These are phyloP conservation scores for Starmerella geochares DNA, from an alignment of 805 yeast species.

Conservation along the genomic window DNA sequence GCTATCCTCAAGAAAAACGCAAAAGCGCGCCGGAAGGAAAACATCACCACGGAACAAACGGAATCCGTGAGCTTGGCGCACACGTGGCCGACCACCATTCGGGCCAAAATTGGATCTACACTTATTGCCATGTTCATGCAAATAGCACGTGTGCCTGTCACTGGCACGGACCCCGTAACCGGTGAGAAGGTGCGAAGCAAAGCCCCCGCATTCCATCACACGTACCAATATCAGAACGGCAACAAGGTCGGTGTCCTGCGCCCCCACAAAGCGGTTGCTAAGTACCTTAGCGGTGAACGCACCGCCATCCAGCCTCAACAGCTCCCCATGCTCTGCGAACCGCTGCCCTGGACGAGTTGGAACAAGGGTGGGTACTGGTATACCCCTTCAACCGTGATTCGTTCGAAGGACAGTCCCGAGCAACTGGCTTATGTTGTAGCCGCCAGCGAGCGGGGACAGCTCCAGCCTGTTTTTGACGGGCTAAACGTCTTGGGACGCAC, in stretches of 20 bases:
- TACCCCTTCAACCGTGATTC: slow-evolving; percentile 51
- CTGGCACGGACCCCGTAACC: slow-evolving; percentile 72
- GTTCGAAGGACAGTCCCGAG: slow-evolving; percentile 79
- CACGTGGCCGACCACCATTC: slow-evolving; percentile 46
- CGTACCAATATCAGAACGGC: slow-evolving; percentile 73
- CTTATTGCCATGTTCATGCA: slow-evolving; percentile 64
- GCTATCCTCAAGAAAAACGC: slow-evolving; percentile 10
- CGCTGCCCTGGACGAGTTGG: slow-evolving; percentile 78
- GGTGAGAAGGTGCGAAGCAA: slow-evolving; percentile 54
- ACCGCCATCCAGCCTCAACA: slow-evolving; percentile 68
- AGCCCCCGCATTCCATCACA: slow-evolving; percentile 85
- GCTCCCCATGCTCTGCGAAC: slow-evolving; percentile 84
- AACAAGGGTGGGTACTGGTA: slow-evolving; percentile 77
- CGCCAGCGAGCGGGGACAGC: slow-evolving; percentile 58
- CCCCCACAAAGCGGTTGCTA: slow-evolving; percentile 58
- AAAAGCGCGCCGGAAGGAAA: background rate
- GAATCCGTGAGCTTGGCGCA: slow-evolving; percentile 11
- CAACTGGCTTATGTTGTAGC: slow-evolving; percentile 80
- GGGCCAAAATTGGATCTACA: slow-evolving; percentile 72
- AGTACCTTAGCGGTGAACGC: slow-evolving; percentile 56
- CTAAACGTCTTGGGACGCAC: slow-evolving; percentile 77
- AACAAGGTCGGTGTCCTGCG: slow-evolving; percentile 71
- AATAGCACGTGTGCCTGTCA: slow-evolving; percentile 71
- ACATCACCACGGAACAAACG: background rate
- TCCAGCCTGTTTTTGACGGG: slow-evolving; percentile 65